A percentile compares a stretch with the other conserved stretches of the same genome.
Conservation (phyloP, 768 basidiomycete species). For the Leucocoprinus birnbaumii region DNA sequence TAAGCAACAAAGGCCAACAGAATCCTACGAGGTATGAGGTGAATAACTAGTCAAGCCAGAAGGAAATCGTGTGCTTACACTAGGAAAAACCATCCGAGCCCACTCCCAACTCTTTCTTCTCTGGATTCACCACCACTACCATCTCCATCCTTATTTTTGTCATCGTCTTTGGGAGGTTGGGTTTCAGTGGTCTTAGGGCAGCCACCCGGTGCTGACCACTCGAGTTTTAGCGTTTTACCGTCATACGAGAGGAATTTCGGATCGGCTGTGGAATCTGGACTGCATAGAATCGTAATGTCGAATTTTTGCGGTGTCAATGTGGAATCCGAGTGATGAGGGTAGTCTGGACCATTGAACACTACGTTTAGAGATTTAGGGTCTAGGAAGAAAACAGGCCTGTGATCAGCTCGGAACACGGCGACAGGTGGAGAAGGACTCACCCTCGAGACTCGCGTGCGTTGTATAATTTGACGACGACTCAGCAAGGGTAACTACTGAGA, state of each 20-base stretch:
- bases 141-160: slow-evolving; percentile 29
- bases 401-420: slow-evolving; percentile 5
- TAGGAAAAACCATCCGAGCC: slow-evolving; percentile 87
- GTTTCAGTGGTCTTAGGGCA: slow-evolving; percentile 40
- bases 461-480: slow-evolving; percentile 30
- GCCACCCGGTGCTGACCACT: slow-evolving; percentile 62
- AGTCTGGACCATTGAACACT: slow-evolving; percentile 55
- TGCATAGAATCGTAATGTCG: slow-evolving; percentile 60
- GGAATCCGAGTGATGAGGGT: slow-evolving; percentile 45
- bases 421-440: slow-evolving; percentile 24
- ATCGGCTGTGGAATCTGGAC: slow-evolving; percentile 32
- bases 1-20: slow-evolving; percentile 67
- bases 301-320: slow-evolving; percentile 53
- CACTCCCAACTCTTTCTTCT: slow-evolving; percentile 56
- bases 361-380: slow-evolving; percentile 56
- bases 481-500: slow-evolving; percentile 76
- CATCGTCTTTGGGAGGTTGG: slow-evolving; percentile 21
- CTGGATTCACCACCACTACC: slow-evolving; percentile 20
- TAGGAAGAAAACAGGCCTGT: slow-evolving; percentile 19
- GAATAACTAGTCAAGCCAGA: not conserved
- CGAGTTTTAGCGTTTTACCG: slow-evolving; percentile 46
- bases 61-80: slow-evolving; percentile 46
- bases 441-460: slow-evolving; percentile 29
- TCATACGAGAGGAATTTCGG: slow-evolving; percentile 63
- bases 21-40: slow-evolving; percentile 37